These are phyloP conservation scores for Pseudocercospora eumusae DNA, from an alignment of 2,329 filamentous ascomycete genomes.

Conservation along the genomic window DNA sequence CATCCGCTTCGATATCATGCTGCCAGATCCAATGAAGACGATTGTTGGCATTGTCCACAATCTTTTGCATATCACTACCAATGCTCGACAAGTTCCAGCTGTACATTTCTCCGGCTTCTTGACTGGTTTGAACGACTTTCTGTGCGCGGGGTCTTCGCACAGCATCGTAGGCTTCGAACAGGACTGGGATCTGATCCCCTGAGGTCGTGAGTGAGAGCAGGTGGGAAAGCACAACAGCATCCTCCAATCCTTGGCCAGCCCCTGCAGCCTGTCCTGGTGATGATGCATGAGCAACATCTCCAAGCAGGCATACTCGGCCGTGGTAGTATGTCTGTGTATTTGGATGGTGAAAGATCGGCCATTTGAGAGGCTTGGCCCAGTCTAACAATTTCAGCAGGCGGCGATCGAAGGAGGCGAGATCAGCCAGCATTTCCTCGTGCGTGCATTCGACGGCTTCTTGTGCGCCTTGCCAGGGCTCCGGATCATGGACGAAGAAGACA, in stretches of 20 bases:
- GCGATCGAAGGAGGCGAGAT: slow-evolving; percentile 14
- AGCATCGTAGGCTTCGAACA: slow-evolving; percentile 15
- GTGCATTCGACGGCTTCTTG: slow-evolving; percentile 42
- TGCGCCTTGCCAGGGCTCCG: slow-evolving; percentile 39
- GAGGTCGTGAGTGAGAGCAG: slow-evolving; percentile 9
- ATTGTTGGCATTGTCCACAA: slow-evolving; percentile 18
- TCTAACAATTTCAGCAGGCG: slow-evolving; percentile 16
- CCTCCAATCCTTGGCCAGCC: slow-evolving; percentile 60
- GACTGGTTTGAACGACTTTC: slow-evolving; percentile 17
- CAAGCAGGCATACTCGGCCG: slow-evolving; percentile 49
- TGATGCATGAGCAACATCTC: slow-evolving; percentile 60
- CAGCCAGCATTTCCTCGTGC: slow-evolving; percentile 16
- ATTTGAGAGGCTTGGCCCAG: slow-evolving; percentile 46
- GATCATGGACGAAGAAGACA: slow-evolving; percentile 50
- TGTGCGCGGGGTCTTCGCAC: slow-evolving; percentile 23
- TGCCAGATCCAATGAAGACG: slow-evolving; percentile 25
- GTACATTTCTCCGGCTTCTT: slow-evolving; percentile 21
- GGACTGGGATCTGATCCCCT: background rate
- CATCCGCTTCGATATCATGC: slow-evolving; percentile 18
- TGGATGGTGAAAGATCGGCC: slow-evolving; percentile 53
- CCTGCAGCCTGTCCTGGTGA: slow-evolving; percentile 60
- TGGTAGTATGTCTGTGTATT: slow-evolving; percentile 44
- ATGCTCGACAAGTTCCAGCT: slow-evolving; percentile 11
- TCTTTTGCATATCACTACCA: slow-evolving; percentile 20
- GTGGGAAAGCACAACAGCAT: slow-evolving; percentile 48